Evolutionary conservation across 495 filamentous ascomycete species (phyloP), one percentile per base, ranked within the genome.

Genomic region (Trypethelium eluteriae): DNA sequence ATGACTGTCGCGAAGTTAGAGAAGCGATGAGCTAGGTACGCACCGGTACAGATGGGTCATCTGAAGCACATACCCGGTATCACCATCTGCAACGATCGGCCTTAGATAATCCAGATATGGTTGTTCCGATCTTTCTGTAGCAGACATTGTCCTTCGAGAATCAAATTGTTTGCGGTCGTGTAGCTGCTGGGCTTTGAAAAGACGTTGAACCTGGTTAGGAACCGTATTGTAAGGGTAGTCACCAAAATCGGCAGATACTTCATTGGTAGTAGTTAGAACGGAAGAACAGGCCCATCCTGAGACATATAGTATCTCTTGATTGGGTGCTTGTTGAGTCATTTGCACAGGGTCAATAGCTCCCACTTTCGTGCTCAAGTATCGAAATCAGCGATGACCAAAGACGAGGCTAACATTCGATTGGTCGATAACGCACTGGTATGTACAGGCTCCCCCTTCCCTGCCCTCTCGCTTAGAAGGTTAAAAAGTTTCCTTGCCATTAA

Each of bases 171-270:
- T 96, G 44, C 95, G 87, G 76, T 98, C 94, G 74, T 98, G 94
- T 80, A 98, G 84, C 64, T 91, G 90, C 76, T 98, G 94, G 4
- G 94, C 95, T 78, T 98, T 98, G 79, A 93, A 91, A 66, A 98
- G 76, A 66, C 94, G 83, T 78, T 98, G 91, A 10, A 98, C 94
- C 77, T 98, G 94, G 77, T 98, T 98, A 16, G 94, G 94, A 3
- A 98, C 94, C 0, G 94, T 98, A 74, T 97, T 96, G 77, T 98
- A 98, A 2, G 94, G 94, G 76, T 98, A 98, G 74, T 98, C 94
- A 67, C 94, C 94, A 74, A 98, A 95, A 74, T 98, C 94, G 5
- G 94, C 88, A 1, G 91, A 96, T 3, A 98, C 94, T 75, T 98
- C 94, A 78, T 98, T 97, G 34, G 94, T 97, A 1, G 85, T 88